Base-by-base conservation (phyloP, 768 basidiomycete species). In the Mycena venus region DNA sequence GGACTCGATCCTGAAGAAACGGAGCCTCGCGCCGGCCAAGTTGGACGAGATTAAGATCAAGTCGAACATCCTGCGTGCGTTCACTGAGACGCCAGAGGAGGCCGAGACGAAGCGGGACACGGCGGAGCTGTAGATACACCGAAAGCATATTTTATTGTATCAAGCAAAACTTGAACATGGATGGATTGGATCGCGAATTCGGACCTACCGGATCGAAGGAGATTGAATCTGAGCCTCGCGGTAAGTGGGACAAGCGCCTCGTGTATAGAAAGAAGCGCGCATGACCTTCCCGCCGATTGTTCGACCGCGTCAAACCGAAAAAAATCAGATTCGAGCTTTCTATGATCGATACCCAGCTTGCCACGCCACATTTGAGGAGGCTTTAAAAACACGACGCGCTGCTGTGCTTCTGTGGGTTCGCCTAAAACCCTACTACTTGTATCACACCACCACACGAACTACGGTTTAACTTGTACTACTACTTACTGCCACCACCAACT, bases 41-140 rank as follows among this genome's bases (percentile, higher is more conserved):
- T 84, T 97, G 51, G 98, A 99, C 81, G 96, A 99, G 85, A 92
- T 99, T 80, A 94, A 95, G 84, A 90, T 95, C 82, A 99, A 98
- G 86, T 89, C 91, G 66, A 99, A 99, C 86, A 90, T 99, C 78
- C 89, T 96, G 59, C 82, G 84, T 19, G 90, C 94, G 0, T 96
- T 96, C 74, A 74, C 80, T 38, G 83, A 84, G n/a, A n/a, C n/a
- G 75, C 31, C 55, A 75, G 85, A 84, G 68, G 83, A 83, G 56
- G 78, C 73, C 38, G 80, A 86, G 78, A 82, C 83, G 72, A 85
- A 81, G 75, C 70, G 85, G 40, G 82, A 81, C 27, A 82, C 84
- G 63, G 84, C 80, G 23, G 83, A 83, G 75, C 77, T 90, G 72
- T 91, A 83, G 85, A 65, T n/a, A 36, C 9, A n/a, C 10, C 32